Percentiles rank a stretch among this genome's conserved stretches.
These are phyloP conservation scores for Peronospora belbahrii DNA, from an alignment of 352 stramenopile genomes.

Conservation along the genomic window DNA sequence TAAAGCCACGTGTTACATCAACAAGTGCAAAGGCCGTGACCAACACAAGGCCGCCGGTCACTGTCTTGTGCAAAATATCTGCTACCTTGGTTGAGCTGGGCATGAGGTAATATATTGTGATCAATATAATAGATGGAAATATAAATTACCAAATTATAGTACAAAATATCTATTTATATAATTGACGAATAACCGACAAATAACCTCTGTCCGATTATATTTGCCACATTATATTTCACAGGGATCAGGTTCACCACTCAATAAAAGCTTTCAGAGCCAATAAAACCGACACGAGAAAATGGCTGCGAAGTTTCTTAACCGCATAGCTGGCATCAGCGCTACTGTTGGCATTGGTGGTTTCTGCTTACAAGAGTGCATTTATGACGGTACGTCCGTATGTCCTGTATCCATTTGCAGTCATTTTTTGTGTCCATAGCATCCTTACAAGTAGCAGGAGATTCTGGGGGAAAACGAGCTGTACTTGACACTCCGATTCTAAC, in stretches of 20 bases:
- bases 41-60: slow-evolving; percentile 64
- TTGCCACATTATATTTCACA: background rate
- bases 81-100: slow-evolving; percentile 28
- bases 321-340: slow-evolving; percentile 44
- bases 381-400: slow-evolving; percentile 57
- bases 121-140: no score
- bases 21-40: slow-evolving; percentile 56
- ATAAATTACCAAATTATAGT: no score
- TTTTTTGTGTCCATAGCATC: background rate
- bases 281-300: slow-evolving; percentile 34
- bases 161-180: no score
- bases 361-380: slow-evolving; percentile 71
- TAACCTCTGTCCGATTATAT: no score
- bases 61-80: slow-evolving; percentile 77
- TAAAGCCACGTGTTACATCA: slow-evolving; percentile 75
- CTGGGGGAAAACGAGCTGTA: background rate
- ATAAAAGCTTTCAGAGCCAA: slow-evolving; percentile 13
- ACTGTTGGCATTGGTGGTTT: slow-evolving; percentile 64
- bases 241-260: slow-evolving; percentile 10
- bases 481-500: background rate
- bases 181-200: no score
- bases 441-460: slow-evolving; percentile 3
- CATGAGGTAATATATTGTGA: no score
- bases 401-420: background rate
- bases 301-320: slow-evolving; percentile 71